Percentiles rank a stretch among this genome's conserved stretches.
Evolutionary conservation across 2,329 filamentous ascomycete genomes (phyloP).

Genomic region (Apiospora malaysiana): DNA sequence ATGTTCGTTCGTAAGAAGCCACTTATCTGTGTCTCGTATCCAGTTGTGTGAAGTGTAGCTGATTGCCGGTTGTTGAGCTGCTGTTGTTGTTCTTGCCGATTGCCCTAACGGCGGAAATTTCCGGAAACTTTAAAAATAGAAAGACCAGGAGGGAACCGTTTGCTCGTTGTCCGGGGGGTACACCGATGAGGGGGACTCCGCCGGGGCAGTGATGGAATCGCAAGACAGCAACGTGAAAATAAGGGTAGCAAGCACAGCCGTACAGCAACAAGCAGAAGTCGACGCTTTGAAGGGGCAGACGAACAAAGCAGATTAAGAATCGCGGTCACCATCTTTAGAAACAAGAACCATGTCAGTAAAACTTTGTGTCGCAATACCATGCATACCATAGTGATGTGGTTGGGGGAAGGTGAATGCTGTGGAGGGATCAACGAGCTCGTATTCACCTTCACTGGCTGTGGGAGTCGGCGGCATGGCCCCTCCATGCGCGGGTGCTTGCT

Average conservation of each 20-base stretch:
- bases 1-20: conserved; percentile 19
- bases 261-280: conserved; percentile 16
- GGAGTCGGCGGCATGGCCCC: conserved; percentile 67
- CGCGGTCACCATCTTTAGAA: conserved; percentile 50
- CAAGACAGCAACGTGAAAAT: background rate
- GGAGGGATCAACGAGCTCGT: conserved; percentile 42
- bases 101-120: background rate
- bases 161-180: background rate
- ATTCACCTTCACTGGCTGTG: conserved; percentile 68
- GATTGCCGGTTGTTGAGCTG: background rate
- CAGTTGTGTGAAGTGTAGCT: conserved; percentile 2
- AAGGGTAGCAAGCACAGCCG: background rate
- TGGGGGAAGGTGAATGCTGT: conserved; percentile 23
- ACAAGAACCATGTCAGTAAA: conserved; percentile 51
- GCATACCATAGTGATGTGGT: conserved; percentile 13
- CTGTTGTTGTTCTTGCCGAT: background rate
- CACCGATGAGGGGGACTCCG: background rate
- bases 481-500: conserved; percentile 56
- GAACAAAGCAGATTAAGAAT: conserved; percentile 29
- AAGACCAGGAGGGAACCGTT: background rate
- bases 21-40: conserved; percentile 16
- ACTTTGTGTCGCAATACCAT: conserved; percentile 39
- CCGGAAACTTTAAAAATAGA: background rate
- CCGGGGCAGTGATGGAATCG: background rate
- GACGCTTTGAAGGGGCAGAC: conserved; percentile 20